Evolutionary conservation across 2,329 filamentous ascomycete species (phyloP), one percentile per base, ranked within the genome.

Genomic region (Pseudocercospora musae): DNA sequence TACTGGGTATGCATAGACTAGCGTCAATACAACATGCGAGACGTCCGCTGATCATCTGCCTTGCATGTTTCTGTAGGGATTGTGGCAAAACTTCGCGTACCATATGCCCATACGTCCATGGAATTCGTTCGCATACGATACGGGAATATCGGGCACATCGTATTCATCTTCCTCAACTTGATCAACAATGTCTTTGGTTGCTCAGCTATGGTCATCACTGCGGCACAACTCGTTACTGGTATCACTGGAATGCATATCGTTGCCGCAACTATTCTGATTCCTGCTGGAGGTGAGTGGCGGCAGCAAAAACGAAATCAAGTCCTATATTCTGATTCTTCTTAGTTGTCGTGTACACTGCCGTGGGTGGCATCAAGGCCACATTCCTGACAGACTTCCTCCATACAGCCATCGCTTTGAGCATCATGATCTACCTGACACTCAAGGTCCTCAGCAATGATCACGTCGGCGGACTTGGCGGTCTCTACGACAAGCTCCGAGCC

Each of bases 31-130:
- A 9, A 4, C 23, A 50, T 48, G 56, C 56, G 27, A 27, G 13
- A 18, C 18, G 50, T 20, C 23, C 23, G 25, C 37, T 58, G 56
- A 33, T 33, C 40, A 46, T 57, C 9, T 57, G 18, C 40, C 48
- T 23, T 52, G 48, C 49, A 18, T 23, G 29, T 3, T 7, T 18
- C 13, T 18, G 29, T 21, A 53, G 57, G 81, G 4, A 79, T 83
- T 6, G 69, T 82, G 52, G 78, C 79, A 8, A 83, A 83, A 67
- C 75, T 82, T 25, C 73, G 80, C 37, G 80, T 82, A 0, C 81
- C 81, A 0, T 81, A 82, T 60, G 81, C 81, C 0, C 81, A 83
- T 60, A 83, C 81, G 0, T 81, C 79, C 3, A 74, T 83, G 2
- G 81, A 83, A 65, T 82, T 83, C 48, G 78, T 83, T 40, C 76